Conservation (phyloP, 495 filamentous ascomycete genomes). For the Neurospora sp. region DNA sequence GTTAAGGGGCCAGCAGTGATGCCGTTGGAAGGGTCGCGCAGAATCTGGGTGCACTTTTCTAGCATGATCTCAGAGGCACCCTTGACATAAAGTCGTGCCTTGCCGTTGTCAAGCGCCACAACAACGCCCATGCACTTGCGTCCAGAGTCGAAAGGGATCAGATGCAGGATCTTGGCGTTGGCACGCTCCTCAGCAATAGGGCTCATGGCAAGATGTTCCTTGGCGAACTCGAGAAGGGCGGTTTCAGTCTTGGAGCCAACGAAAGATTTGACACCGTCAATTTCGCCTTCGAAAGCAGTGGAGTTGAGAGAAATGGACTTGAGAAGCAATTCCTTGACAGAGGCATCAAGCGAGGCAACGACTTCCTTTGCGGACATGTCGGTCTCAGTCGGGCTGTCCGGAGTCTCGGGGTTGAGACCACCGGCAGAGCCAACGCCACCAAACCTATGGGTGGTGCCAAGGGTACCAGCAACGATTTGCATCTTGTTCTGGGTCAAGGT, state of each 20-base stretch:
- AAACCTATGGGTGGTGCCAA: conserved; percentile 60
- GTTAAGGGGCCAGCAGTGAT: conserved; percentile 46
- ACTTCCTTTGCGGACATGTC: conserved; percentile 18
- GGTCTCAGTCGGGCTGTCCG: conserved; percentile 9
- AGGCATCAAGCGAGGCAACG: conserved; percentile 40
- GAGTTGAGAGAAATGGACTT: conserved; percentile 79
- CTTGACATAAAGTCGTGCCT: conserved; percentile 66
- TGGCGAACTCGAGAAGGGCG: conserved; percentile 65
- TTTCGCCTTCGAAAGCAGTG: conserved; percentile 78
- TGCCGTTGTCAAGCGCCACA: conserved; percentile 52
- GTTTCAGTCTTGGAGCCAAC: conserved; percentile 90
- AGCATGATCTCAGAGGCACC: conserved; percentile 85
- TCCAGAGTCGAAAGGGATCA: conserved; percentile 77
- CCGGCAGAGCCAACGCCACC: conserved; percentile 18
- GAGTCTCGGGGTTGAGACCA: conserved; percentile 3
- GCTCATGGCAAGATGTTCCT: conserved; percentile 66
- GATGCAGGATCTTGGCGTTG: conserved; percentile 57
- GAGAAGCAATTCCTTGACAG: conserved; percentile 53
- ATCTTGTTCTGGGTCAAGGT: conserved; percentile 93
- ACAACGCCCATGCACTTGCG: conserved; percentile 86
- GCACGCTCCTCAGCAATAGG: conserved; percentile 59
- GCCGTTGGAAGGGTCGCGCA: conserved; percentile 59
- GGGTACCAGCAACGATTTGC: conserved; percentile 70
- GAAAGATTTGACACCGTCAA: conserved; percentile 59
- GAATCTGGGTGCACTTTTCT: conserved; percentile 55